These are phyloP conservation scores for Drechslerella coelobrocha DNA, from an alignment of 2,329 filamentous ascomycete genomes.

Conservation along the genomic window DNA sequence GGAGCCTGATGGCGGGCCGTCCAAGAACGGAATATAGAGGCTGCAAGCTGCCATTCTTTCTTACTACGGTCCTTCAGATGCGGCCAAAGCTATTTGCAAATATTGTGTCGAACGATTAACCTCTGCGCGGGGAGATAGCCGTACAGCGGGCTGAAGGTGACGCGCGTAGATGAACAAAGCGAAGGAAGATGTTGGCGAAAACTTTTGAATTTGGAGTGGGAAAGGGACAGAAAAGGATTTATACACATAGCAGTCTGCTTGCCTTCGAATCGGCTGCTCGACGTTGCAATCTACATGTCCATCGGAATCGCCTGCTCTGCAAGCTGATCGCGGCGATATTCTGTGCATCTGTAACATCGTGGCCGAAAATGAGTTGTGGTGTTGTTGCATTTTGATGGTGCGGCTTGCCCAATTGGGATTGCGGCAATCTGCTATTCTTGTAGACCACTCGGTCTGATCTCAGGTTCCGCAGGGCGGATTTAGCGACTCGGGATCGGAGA, in stretches of 20 bases:
- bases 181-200: slow-evolving; percentile 31
- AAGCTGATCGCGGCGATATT: slow-evolving; percentile 21
- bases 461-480: not conserved
- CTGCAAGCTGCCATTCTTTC: too few species aligned
- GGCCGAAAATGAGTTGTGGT: slow-evolving; percentile 14
- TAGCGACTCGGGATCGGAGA: not conserved
- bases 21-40: slow-evolving; percentile 3
- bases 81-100: too few species aligned
- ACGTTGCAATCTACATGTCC: not conserved
- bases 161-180: slow-evolving; percentile 1
- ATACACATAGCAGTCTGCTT: slow-evolving; percentile 12
- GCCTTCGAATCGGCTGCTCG: not conserved
- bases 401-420: slow-evolving; percentile 5
- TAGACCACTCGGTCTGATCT: too few species aligned
- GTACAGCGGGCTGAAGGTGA: not conserved
- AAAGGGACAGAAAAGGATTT: slow-evolving; percentile 16
- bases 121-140: too few species aligned
- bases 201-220: slow-evolving; percentile 3
- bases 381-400: slow-evolving; percentile 21
- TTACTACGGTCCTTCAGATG: too few species aligned
- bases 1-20: slow-evolving; percentile 4
- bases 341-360: slow-evolving; percentile 14
- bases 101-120: too few species aligned
- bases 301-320: slow-evolving; percentile 10
- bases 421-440: not conserved